Percentiles rank a stretch among this genome's conserved stretches.
These are phyloP conservation scores for Tetrahymena thermophila DNA, from an alignment of 73 alveolate species.

Conservation along the genomic window DNA sequence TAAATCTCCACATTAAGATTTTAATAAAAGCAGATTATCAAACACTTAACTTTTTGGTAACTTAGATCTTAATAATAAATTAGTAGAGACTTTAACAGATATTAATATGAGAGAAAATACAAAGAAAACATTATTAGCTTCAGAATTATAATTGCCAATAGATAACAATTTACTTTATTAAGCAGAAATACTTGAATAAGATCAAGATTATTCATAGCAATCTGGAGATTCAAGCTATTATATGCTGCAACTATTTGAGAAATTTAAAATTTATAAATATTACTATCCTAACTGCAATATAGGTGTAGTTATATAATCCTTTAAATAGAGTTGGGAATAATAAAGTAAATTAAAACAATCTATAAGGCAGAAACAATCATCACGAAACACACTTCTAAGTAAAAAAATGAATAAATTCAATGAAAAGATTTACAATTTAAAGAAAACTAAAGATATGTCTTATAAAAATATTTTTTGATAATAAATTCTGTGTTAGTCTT, in stretches of 20 bases:
- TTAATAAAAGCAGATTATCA: background rate
- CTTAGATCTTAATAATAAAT: too few relatives aligned
- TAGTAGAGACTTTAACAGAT: background rate
- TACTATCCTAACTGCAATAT: background rate
- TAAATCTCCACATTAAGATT: background rate
- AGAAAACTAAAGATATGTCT: background rate
- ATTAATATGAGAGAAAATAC: background rate
- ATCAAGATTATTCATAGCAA: background rate
- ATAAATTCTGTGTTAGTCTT: too few relatives aligned
- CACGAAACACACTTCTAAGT: background rate
- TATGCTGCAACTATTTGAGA: background rate
- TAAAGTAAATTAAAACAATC: background rate
- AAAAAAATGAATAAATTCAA: background rate
- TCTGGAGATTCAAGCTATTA: background rate
- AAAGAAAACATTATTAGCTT: background rate
- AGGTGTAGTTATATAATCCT: background rate
- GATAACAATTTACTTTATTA: background rate
- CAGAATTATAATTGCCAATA: background rate
- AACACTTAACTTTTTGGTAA: background rate
- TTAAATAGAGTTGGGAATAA: background rate
- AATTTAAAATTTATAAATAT: background rate
- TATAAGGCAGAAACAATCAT: background rate
- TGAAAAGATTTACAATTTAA: background rate
- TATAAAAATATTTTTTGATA: too few relatives aligned
- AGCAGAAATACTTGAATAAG: background rate